Base-by-base conservation (phyloP, 1,284 basidiomycete species). In the Ustilago xerochloae region DNA sequence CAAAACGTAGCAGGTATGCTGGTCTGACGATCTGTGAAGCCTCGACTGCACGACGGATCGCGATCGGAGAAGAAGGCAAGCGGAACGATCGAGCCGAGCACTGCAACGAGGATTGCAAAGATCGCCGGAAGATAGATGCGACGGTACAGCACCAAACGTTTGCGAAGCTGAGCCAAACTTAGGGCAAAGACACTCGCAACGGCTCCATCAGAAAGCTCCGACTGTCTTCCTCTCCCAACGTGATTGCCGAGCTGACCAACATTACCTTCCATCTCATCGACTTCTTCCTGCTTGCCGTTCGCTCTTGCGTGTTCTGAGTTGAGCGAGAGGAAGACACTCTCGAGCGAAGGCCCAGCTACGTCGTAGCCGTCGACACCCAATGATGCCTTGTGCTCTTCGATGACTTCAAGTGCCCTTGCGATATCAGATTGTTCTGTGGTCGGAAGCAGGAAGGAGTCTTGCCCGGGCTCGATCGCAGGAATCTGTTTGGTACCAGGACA, bases 311-410 rank as follows among this genome's bases (percentile, higher is more conserved):
- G 84, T 39, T 89, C 86, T 30, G 87, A 85, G 54, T 87, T 92
- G 29, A 93, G 85, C 46, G 88, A 87, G 8, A 93, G 86, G 85
- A 93, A 93, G 39, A 93, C 90, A 60, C 92, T 90, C 78, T 93
- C 92, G 51, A 93, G 90, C 6, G 91, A 89, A 1, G 91, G 90
- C 3, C 90, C 90, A 20, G 90, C 85, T 8, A 92, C 87, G 51
- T 92, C 90, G 78, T 91, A 92, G 0, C 87, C 88, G 0, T 77
- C 71, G 18, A 91, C 85, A 6, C 80, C 70, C 26, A 87, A 85
- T 1, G 75, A 57, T 3, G 50, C 72, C 60, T 85, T 86, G 22
- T 88, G 85, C 2, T 83, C 67, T 33, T 91, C 89, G 0, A 92
- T 82, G 0, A 88, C 61, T 32, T 87, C 85, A 16, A 92, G 87